Base-by-base conservation (phyloP, 2,329 filamentous ascomycete species). In the Teratosphaeria epicoccoides region DNA sequence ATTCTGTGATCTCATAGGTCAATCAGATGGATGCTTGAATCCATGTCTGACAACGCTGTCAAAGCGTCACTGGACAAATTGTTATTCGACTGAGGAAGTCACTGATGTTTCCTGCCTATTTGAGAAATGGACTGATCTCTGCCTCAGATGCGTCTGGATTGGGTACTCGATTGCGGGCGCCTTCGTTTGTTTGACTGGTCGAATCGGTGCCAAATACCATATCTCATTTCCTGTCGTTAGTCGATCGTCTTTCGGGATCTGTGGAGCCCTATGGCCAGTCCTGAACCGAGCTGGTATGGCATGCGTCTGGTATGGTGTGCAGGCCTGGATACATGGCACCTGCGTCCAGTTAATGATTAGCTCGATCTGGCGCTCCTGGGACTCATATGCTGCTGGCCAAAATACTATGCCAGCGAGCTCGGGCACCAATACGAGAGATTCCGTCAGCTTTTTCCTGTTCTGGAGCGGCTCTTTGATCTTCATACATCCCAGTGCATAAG, bases 321-420 rank as follows among this genome's bases (percentile, higher is more conserved):
- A 93, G 66, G 71, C 80, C 5, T 95, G 88, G 73, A 94, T 95
- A 57, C 89, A 89, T 60, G 78, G 78, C 61, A 69, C 85, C 12
- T 95, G 89, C 60, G 83, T 95, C 4, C 88, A 88, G 56, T 72
- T 95, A 53, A 95, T 95, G 88, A 91, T 95, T 56, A 78, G 84
- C 22, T 20, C 87, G 3, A 91, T 95, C 64, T 95, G 88, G 88
- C 79, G 60, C 9, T 61, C 55, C 24, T 79, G 76, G 65, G 66
- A 76, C 4, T 76, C 74, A 11, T 65, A 64, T 44, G 54, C 46
- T 4, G 25, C 46, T 4, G 55, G 43, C 9, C 81, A 77, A 10
- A 88, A 91, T 62, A 76, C 77, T 6, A 87, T 93, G 53, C 71
- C 80, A 1, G 65, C 65, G 1, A 73, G 71, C 50, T 84, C 84